Conservation (phyloP, 2,329 filamentous ascomycete species). For the Paraphoma sp. region DNA sequence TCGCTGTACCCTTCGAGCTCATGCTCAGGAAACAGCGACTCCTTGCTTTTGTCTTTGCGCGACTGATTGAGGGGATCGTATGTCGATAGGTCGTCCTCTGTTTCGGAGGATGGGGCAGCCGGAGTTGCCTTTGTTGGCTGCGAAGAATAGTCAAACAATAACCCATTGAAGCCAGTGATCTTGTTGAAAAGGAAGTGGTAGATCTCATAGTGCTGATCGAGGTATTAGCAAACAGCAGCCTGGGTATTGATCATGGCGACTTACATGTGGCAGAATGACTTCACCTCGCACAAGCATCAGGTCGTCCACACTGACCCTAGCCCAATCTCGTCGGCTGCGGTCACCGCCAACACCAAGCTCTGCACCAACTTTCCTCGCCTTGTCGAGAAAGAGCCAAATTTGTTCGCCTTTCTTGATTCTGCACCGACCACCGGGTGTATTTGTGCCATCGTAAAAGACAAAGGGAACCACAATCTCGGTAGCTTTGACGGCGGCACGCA, state of each 20-base stretch:
- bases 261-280: slow-evolving; percentile 91
- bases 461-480: slow-evolving; percentile 93
- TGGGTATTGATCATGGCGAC: not conserved
- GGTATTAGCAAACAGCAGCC: slow-evolving; percentile 15
- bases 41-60: slow-evolving; percentile 42
- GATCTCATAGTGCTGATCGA: slow-evolving; percentile 86
- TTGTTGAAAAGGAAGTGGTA: slow-evolving; percentile 97
- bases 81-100: slow-evolving; percentile 25
- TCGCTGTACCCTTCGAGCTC: slow-evolving; percentile 75
- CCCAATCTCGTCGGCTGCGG: slow-evolving; percentile 82
- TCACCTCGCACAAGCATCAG: slow-evolving; percentile 90
- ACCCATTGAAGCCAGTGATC: slow-evolving; percentile 73
- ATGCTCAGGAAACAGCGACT: slow-evolving; percentile 52
- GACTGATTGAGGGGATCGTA: slow-evolving; percentile 53
- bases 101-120: slow-evolving; percentile 15
- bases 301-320: slow-evolving; percentile 91
- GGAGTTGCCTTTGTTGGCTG: slow-evolving; percentile 54
- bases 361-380: slow-evolving; percentile 87
- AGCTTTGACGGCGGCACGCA: slow-evolving; percentile 86
- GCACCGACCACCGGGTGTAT: slow-evolving; percentile 82
- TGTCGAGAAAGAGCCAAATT: slow-evolving; percentile 91
- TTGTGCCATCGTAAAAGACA: slow-evolving; percentile 95
- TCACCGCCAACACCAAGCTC: slow-evolving; percentile 75
- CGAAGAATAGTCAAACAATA: slow-evolving; percentile 77
- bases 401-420: slow-evolving; percentile 92